Base-by-base conservation (phyloP, 2,329 filamentous ascomycete species). In the Cercospora nicotianae region DNA sequence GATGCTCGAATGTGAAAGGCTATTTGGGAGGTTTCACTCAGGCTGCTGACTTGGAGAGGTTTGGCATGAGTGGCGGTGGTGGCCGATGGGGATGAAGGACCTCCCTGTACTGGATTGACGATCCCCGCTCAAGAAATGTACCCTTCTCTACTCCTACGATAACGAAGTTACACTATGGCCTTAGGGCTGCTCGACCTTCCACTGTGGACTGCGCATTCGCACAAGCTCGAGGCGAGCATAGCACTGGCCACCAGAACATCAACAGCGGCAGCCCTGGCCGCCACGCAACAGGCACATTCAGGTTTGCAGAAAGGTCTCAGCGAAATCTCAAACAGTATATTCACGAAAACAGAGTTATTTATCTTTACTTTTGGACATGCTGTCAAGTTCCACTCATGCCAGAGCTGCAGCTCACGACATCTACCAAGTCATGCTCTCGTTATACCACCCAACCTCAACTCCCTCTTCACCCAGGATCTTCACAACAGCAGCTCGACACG, bases 401-500 rank as follows among this genome's bases (percentile, higher is more conserved):
- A 55, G 48, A 55, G 2, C 23, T 6, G 23, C 23, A 55, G 23
- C 48, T 16, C 12, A 16, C 5, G 5, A 7, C 3, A 30, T 28
- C 23, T 13, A 72, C 68, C 71, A 72, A 53, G 64, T 62, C 64
- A 72, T 57, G n/a, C 67, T 68, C 61, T 72, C 70, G 45, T 72
- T 70, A 51, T 65, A 69, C 51, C 67, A 72, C 42, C 68, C 67
- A 13, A 75, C 60, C 31, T 72, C 45, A 48, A 70, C 66, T 13
- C 71, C 66, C 18, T 69, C 57, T 51, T 74, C 68, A 16, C 67
- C 65, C 28, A 72, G 36, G n/a, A 71, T 28, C 26, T 69, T 67
- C 5, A 70, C 71, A 9, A 73, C 61, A 13, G 71, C 70, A 26
- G 60, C 66, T 13, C 72, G 67, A 42, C 71, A 73, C 31, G 39